Base-by-base conservation (phyloP, 371 early-diverging fungal species). In the Lichtheimia hyalospora region DNA sequence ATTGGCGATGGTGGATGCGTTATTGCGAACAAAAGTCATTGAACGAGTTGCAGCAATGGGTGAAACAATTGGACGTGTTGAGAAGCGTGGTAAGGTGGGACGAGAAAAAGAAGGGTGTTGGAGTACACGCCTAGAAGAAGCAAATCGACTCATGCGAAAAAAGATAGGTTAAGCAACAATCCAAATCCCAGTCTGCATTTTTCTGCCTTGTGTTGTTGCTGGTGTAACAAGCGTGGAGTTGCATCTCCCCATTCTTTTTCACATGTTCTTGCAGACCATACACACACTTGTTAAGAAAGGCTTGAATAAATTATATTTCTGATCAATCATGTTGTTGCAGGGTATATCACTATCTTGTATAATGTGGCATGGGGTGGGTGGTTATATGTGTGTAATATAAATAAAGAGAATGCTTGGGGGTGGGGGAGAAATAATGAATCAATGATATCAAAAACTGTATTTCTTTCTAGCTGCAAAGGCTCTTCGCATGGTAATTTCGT, bases 121-220 rank as follows among this genome's bases (percentile, higher is more conserved):
- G 15, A n/a, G 18, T 21, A 64, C 54, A 52, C 66, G 73, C 66
- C 54, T 72, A 23, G 69, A 66, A 52, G 67, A 46, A 21, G 46
- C 41, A 43, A 69, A 42, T 40, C 69, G 66, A 58, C 69, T 72
- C 73, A 72, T 71, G 40, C 21, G 44, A 52, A 52, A 70, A 61
- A 60, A 68, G 56, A 59, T 54, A 51, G 49, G 49, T 40, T 43
- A 23, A 44, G 8, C 83, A 24, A 13, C 3, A 20, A 13, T 8
- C 13, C 5, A 10, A 27, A 54, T n/a, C 41, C n/a, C 18, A 40
- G 40, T 46, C 18, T 46, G 21, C 46, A 46, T 18, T 21, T n/a
- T 21, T 46, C 46, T 46, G 3, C 5, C 25, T 25, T 25, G 2
- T 5, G 46, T 8, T 46, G 34, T 10, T 8, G 34, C 34, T 34